A percentile compares a stretch with the other conserved stretches of the same genome.
Conservation (phyloP, 2,329 filamentous ascomycete species). For the Botryotinia calthae region DNA sequence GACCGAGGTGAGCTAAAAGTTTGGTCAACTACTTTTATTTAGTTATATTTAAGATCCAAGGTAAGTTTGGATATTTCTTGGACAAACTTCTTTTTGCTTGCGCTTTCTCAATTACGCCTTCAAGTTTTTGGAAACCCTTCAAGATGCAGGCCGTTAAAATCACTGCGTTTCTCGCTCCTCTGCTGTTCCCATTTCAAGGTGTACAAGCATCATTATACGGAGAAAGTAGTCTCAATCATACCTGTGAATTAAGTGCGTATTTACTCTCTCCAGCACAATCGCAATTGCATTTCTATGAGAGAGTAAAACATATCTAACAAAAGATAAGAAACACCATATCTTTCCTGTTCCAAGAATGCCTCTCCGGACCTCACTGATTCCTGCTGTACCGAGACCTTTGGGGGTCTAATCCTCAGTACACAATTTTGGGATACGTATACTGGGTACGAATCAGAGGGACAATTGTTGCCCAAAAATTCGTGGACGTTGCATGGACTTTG, state of each 20-base stretch:
- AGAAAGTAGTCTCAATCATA: conserved; percentile 34
- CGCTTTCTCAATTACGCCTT: background rate
- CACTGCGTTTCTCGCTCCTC: conserved; percentile 1
- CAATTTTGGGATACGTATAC: conserved; percentile 67
- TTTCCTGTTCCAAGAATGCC: conserved; percentile 51
- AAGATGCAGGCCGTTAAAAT: background rate
- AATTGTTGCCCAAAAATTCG: conserved; percentile 54
- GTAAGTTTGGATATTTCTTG: background rate
- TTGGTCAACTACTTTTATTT: background rate
- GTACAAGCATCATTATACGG: conserved; percentile 29
- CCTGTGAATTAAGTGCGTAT: conserved; percentile 31
- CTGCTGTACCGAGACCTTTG: conserved; percentile 64
- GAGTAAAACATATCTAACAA: conserved; percentile 4
- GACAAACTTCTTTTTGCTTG: background rate
- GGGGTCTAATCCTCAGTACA: conserved; percentile 59
- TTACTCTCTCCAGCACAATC: background rate
- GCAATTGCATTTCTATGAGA: background rate
- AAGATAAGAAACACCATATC: conserved; percentile 32
- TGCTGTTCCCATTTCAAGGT: background rate
- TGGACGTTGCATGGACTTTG: conserved; percentile 51
- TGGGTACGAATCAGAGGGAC: conserved; percentile 54
- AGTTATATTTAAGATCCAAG: background rate
- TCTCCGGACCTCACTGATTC: conserved; percentile 51
- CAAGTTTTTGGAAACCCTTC: background rate
- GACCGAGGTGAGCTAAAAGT: background rate